These are phyloP conservation scores for Tylopilus balloui DNA, from an alignment of 768 basidiomycete genomes.

Conservation along the genomic window DNA sequence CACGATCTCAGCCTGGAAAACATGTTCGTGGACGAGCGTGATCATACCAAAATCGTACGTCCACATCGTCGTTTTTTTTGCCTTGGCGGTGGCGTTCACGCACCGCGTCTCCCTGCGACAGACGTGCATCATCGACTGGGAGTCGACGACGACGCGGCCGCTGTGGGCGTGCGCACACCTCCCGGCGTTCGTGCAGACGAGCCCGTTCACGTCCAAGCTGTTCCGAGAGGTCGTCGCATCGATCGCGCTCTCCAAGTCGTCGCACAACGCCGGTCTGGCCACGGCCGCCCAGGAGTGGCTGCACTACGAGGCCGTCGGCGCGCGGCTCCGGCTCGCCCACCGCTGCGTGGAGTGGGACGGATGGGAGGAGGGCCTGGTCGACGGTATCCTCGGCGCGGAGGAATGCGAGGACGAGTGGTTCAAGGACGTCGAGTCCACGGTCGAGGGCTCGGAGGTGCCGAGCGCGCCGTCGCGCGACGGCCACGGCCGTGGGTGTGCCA, in stretches of 20 bases:
- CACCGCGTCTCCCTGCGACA: conserved; percentile 24
- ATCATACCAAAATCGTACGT: conserved; percentile 69
- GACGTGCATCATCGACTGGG: conserved; percentile 90
- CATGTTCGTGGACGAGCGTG: conserved; percentile 70
- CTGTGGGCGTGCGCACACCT: conserved; percentile 83
- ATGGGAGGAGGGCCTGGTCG: conserved; percentile 83
- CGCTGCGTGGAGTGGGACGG: conserved; percentile 86
- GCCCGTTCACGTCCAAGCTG: conserved; percentile 65
- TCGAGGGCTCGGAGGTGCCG: conserved; percentile 16
- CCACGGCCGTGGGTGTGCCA: background rate
- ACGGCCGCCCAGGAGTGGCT: conserved; percentile 66
- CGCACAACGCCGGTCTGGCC: conserved; percentile 32
- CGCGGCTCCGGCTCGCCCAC: conserved; percentile 69
- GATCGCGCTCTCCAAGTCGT: conserved; percentile 33
- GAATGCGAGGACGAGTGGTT: conserved; percentile 74
- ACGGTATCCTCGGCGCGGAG: conserved; percentile 68
- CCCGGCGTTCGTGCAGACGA: conserved; percentile 75
- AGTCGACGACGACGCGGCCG: conserved; percentile 83
- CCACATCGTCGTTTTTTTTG: background rate
- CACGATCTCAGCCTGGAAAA: conserved; percentile 86
- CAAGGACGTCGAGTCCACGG: conserved; percentile 34
- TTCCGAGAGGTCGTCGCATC: conserved; percentile 63
- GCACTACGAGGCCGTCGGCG: conserved; percentile 61
- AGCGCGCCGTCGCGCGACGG: conserved; percentile 9
- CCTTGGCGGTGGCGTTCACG: background rate